Conservation (phyloP, 768 basidiomycete species). For the Termitomyces sp. region DNA sequence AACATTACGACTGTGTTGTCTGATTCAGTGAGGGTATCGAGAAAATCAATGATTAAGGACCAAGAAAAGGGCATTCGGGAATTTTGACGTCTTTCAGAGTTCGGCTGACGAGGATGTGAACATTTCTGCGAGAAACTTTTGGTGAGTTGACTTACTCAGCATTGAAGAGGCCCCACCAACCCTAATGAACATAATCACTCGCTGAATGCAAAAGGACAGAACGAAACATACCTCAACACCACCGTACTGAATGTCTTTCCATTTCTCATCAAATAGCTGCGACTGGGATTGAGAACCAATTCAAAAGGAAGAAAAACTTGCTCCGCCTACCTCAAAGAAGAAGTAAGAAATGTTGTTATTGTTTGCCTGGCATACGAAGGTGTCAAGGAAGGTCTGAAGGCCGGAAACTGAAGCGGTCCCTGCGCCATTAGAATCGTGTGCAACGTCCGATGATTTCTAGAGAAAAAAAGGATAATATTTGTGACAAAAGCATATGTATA, state of each 20-base stretch:
- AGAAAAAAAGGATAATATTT: not conserved
- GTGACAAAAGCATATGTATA: not conserved
- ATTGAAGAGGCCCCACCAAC: conserved; percentile 45
- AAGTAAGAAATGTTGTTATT: conserved; percentile 73
- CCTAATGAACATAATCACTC: conserved; percentile 14
- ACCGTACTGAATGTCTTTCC: conserved; percentile 72
- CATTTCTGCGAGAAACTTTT: not conserved
- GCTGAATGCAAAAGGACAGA: not conserved
- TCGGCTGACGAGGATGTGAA: conserved; percentile 34
- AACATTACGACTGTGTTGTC: not conserved
- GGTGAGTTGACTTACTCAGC: conserved; percentile 29
- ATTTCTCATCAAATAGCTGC: conserved; percentile 72
- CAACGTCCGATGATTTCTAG: conserved; percentile 51
- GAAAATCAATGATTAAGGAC: conserved; percentile 14
- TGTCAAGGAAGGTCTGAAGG: conserved; percentile 76
- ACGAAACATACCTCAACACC: conserved; percentile 55
- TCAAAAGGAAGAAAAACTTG: not conserved
- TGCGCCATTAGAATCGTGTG: conserved; percentile 60
- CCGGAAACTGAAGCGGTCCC: conserved; percentile 54
- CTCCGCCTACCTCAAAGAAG: conserved; percentile 61
- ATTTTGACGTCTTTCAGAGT: conserved; percentile 67
- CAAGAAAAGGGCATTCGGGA: conserved; percentile 40
- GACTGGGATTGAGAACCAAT: not conserved
- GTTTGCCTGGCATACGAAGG: conserved; percentile 89
- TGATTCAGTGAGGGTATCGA: not conserved